A percentile compares a stretch with the other conserved stretches of the same genome.
phyloP scores from a whole-genome alignment of 2,329 filamentous ascomycete species.

The Cordyceps cicadae region DNA sequence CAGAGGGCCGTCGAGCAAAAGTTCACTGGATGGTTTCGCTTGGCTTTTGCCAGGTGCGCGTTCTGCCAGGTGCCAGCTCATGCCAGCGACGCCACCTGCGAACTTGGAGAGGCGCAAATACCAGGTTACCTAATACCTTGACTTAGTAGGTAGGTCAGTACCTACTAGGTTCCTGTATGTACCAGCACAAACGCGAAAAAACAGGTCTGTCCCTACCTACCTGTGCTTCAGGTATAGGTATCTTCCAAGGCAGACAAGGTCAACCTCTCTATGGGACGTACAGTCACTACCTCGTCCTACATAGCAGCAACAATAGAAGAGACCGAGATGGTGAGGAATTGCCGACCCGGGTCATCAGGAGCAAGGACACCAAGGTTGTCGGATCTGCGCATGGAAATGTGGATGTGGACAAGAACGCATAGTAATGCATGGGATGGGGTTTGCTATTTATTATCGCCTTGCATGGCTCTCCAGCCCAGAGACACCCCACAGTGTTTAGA shows the following conservation, averaged over 20 bases:
- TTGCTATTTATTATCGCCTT: background rate
- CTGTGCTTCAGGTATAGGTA: background rate
- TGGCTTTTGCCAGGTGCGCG: background rate
- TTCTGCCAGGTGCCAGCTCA: background rate
- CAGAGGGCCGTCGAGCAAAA: background rate
- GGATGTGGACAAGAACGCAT: background rate
- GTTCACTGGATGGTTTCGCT: background rate
- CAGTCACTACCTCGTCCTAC: too few species aligned
- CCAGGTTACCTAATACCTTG: too few species aligned
- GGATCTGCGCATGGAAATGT: background rate
- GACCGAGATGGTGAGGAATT: too few species aligned
- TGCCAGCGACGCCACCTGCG: background rate
- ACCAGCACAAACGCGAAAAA: background rate
- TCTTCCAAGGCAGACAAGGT: background rate
- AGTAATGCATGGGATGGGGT: constrained; percentile 6
- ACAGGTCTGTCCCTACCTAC: background rate
- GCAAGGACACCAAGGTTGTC: background rate
- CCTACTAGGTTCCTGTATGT: too few species aligned
- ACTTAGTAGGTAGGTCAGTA: too few species aligned
- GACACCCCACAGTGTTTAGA: background rate
- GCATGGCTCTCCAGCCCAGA: background rate
- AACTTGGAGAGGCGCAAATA: too few species aligned
- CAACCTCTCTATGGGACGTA: background rate
- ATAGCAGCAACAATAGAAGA: too few species aligned
- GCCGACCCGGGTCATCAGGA: background rate